Conservation (phyloP, 2,329 filamentous ascomycete genomes). For the Apiospora pterosperma region DNA sequence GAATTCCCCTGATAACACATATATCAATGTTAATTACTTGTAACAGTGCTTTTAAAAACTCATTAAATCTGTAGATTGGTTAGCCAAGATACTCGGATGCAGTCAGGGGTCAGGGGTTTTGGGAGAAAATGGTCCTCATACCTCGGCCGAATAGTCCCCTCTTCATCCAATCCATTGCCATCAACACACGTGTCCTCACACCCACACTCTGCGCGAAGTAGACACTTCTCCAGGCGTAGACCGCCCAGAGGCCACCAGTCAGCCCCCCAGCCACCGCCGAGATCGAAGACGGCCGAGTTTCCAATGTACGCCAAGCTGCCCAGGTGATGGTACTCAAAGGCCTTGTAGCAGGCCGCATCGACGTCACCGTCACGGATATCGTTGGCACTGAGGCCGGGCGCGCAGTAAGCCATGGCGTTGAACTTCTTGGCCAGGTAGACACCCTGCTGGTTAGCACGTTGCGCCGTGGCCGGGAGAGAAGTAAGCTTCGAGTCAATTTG, state of each 20-base stretch:
- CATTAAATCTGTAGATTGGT: constrained; percentile 22
- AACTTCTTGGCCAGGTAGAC: constrained; percentile 90
- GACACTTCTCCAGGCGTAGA: constrained; percentile 93
- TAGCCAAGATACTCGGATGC: not conserved
- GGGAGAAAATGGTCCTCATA: constrained; percentile 40
- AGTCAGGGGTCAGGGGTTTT: too few species aligned
- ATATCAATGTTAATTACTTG: not conserved
- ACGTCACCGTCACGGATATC: constrained; percentile 84
- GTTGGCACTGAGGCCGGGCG: constrained; percentile 73
- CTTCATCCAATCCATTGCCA: constrained; percentile 99
- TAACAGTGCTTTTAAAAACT: constrained; percentile 19
- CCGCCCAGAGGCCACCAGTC: constrained; percentile 81
- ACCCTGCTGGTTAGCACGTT: constrained; percentile 94
- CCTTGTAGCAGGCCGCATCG: constrained; percentile 88
- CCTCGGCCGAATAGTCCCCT: constrained; percentile 91
- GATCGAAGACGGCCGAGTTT: constrained; percentile 93
- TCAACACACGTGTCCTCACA: constrained; percentile 77
- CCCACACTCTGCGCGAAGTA: constrained; percentile 99
- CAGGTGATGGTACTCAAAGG: constrained; percentile 90
- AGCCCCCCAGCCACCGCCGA: constrained; percentile 73
- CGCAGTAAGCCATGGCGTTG: constrained; percentile 79
- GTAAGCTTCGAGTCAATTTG: constrained; percentile 96
- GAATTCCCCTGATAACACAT: not conserved
- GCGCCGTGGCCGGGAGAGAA: constrained; percentile 88
- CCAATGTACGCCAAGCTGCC: constrained; percentile 93